phyloP scores from a whole-genome alignment of 1,284 basidiomycete genomes.

The Ceratorhiza oryzae-sativae region DNA sequence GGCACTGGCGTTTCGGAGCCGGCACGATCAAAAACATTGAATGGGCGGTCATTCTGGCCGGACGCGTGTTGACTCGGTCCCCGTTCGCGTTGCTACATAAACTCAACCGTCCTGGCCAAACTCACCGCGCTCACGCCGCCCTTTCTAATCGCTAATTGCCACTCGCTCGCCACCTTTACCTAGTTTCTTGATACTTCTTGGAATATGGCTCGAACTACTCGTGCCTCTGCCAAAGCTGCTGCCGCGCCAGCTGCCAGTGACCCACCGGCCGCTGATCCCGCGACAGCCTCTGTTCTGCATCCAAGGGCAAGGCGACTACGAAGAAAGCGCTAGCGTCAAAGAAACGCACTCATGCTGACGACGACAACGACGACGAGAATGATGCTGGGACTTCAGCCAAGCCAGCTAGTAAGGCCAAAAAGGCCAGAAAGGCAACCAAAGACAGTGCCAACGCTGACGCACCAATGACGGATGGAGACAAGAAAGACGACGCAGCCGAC shows the following conservation, averaged over 20 bases:
- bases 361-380: constrained; percentile 47
- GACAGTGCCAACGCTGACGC: background rate
- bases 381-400: constrained; percentile 22
- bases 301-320: background rate
- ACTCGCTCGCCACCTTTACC: background rate
- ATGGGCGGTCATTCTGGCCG: constrained; percentile 25
- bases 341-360: constrained; percentile 48
- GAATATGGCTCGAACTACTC: constrained; percentile 21
- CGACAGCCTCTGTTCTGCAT: background rate
- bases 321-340: constrained; percentile 23
- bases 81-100: background rate
- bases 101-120: constrained; percentile 2
- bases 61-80: background rate
- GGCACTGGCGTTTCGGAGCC: constrained; percentile 16
- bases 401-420: background rate
- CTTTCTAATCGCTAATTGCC: background rate
- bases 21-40: background rate
- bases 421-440: constrained; percentile 11
- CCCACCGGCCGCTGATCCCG: background rate
- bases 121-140: background rate
- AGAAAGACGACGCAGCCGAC: background rate
- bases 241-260: background rate
- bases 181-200: background rate
- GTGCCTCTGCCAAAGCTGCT: constrained; percentile 22
- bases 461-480: background rate